Conservation (phyloP, 2,329 filamentous ascomycete genomes). For the Aspergillus sp. region DNA sequence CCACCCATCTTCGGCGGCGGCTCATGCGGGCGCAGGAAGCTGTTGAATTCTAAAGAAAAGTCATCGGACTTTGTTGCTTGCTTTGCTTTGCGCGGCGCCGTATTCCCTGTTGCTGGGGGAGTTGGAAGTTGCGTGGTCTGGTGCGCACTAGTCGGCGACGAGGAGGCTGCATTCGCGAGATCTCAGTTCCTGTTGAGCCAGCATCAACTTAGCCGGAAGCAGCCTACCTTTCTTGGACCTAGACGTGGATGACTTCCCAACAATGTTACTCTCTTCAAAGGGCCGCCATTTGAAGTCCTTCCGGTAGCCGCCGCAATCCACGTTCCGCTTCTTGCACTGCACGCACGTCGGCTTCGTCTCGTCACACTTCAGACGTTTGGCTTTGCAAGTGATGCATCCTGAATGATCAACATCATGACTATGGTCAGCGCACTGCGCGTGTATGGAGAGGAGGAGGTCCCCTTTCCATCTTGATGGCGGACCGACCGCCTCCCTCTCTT, state of each 20-base stretch:
- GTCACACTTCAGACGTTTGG: conserved; percentile 71
- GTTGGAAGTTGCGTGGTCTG: neutral
- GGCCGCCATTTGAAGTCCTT: conserved; percentile 75
- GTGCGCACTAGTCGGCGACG: neutral
- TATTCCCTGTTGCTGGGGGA: conserved; percentile 1
- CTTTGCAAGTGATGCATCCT: conserved; percentile 74
- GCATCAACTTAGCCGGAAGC: neutral
- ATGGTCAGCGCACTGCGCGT: conserved; percentile 29
- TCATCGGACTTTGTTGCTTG: neutral
- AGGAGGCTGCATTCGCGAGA: conserved; percentile 5
- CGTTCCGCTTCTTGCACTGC: conserved; percentile 65
- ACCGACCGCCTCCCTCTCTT: conserved; percentile 4
- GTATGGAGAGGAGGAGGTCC: conserved; percentile 7
- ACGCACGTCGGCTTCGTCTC: conserved; percentile 68
- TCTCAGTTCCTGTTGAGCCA: conserved; percentile 1
- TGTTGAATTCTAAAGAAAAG: neutral
- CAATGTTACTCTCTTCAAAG: conserved; percentile 63
- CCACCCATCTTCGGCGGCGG: neutral
- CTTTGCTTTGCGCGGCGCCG: neutral
- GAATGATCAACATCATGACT: conserved; percentile 19
- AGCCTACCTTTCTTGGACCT: conserved; percentile 49
- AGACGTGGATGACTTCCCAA: conserved; percentile 27
- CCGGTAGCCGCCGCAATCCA: conserved; percentile 69
- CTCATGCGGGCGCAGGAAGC: neutral
- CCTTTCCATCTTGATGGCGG: conserved; percentile 4